Conservation (phyloP, 371 early-diverging fungal species). For the Conidiobolus incongruus region DNA sequence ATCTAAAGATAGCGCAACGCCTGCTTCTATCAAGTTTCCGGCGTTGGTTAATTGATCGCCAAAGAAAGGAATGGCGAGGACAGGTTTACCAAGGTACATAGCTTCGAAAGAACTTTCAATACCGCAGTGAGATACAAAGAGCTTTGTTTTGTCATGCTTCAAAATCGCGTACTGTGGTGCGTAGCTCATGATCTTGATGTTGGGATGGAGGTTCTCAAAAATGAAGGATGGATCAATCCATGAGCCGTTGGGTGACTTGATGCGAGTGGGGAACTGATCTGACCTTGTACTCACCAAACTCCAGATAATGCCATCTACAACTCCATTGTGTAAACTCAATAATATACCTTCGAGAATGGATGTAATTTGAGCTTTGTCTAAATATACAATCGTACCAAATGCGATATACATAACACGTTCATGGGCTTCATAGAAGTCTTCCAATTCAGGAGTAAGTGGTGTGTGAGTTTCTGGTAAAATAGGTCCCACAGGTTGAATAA, state of each 20-base stretch:
- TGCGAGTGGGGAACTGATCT: neutral
- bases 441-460: neutral
- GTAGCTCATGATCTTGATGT: conserved; percentile 6
- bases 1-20: conserved; percentile 2
- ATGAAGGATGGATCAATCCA: no score
- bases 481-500: neutral
- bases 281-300: neutral
- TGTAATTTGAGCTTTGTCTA: neutral
- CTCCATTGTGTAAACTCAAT: neutral
- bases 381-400: neutral
- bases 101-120: conserved; percentile 12
- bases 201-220: neutral
- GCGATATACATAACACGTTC: neutral
- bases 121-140: conserved; percentile 18
- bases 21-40: neutral
- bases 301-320: conserved; percentile 1
- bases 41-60: conserved; percentile 12
- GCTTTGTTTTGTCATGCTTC: conserved; percentile 9
- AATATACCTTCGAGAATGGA: neutral
- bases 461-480: neutral
- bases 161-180: conserved; percentile 17
- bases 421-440: conserved; percentile 1
- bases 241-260: no score
- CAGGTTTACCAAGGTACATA: conserved; percentile 8
- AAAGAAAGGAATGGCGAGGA: conserved; percentile 14